A percentile compares a stretch with the other conserved stretches of the same genome.
Evolutionary conservation across 176 grass and related monocot genomes (phyloP).

Genomic region (Tuctoria greenei): DNA sequence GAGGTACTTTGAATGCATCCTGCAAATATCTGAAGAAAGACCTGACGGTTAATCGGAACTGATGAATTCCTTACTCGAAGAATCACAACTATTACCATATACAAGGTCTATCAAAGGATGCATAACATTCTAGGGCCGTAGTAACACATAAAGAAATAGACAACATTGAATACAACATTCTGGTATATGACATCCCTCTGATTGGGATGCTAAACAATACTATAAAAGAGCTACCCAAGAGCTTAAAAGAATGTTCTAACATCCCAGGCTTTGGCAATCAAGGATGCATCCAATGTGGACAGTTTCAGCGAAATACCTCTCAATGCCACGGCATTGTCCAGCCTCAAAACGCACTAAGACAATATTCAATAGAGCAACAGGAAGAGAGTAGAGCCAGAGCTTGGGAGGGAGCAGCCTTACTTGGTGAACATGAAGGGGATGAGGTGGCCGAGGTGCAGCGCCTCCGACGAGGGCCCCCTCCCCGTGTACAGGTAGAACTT

Average conservation of each 20-base stretch:
- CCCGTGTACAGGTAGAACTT: conserved; percentile 94
- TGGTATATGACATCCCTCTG: too few relatives aligned
- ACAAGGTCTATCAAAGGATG: not conserved
- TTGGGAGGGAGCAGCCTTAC: conserved; percentile 40
- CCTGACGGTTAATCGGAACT: not conserved
- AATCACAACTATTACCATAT: not conserved
- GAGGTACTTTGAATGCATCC: conserved; percentile 88
- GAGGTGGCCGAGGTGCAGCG: conserved; percentile 85
- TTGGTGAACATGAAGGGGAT: conserved; percentile 99
- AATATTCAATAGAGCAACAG: not conserved
- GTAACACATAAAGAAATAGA: not conserved
- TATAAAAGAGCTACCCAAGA: not conserved
- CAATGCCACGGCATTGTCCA: not conserved
- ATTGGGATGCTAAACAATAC: not conserved
- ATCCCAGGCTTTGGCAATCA: not conserved
- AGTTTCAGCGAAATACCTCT: not conserved
- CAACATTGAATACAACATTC: not conserved
- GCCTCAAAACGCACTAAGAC: not conserved
- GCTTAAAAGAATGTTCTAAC: not conserved
- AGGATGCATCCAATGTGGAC: not conserved
- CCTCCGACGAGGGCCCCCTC: conserved; percentile 87
- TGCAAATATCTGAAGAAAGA: conserved; percentile 75
- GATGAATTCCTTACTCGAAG: not conserved
- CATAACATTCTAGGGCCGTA: not conserved
- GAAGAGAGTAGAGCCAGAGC: not conserved